Evolutionary conservation across 1,284 basidiomycete species (phyloP), one percentile per base, ranked within the genome.

Genomic region (Trichosporon sp.): DNA sequence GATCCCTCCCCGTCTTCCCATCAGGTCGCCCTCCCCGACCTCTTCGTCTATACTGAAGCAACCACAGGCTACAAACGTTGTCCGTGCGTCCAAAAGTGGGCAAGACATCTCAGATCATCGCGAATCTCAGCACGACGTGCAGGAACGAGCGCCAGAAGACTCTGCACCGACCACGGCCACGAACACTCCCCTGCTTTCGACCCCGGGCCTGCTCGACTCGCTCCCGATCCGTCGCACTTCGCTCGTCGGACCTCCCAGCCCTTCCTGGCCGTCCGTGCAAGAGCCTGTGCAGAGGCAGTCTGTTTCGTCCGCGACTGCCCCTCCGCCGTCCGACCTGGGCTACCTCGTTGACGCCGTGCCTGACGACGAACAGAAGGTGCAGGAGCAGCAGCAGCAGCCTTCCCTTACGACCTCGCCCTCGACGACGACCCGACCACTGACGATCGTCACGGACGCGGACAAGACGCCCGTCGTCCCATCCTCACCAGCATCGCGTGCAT

Each of bases 281-380:
- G 51, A 54, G 51, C 51, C 51, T 54, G 51, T 32, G 56, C 56
- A 61, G 56, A 14, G 14, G 31, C 56, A 61, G 56, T 14, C n/a
- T 35, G 56, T 61, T n/a, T 35, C 59, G n/a, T 63, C 59, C 7
- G 31, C 59, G 16, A 63, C 59, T 35, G 59, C 14, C 5, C 59
- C 31, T n/a, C 59, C 59, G 11, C 31, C 59, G 7, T 63, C 59
- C 31, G 35, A 63, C 59, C 32, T 63, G 59, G 31, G 59, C 32
- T 63, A 63, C 59, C 59, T 63, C 59, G 59, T 35, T n/a, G 59
- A 63, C 31, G 16, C 59, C 32, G 59, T 63, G 59, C 56, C 56
- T 61, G 56, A 35, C 56, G 16, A 10, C 14, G 56, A 5, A 11
- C 11, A 61, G 21, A 35, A 63, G 14, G 32, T 26, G 26, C 26